Evolutionary conservation across 495 filamentous ascomycete genomes (phyloP), one percentile per base, ranked within the genome.

Genomic region (Patellaria atrata): DNA sequence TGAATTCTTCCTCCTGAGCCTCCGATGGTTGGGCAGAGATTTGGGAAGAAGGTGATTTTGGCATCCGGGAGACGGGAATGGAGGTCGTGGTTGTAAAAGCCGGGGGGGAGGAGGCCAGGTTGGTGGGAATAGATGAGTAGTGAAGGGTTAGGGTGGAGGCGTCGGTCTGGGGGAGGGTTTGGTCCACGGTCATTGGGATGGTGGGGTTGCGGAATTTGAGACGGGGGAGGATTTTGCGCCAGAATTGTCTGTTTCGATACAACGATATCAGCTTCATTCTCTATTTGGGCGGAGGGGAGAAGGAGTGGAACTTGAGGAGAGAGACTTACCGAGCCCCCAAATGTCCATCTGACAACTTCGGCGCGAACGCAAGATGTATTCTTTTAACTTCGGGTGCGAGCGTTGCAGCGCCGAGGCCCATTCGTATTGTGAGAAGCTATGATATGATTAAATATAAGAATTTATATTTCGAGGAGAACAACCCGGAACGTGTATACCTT

Each of bases 181-280:
- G 77, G 47, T 71, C 71, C 34, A 96, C 73, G 22, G 79, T 75
- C 74, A 96, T 87, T 11, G 71, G 68, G 11, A 96, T 53, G 5
- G 70, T 62, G 0, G 89, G 89, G 53, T 97, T 97, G 64, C 89
- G 79, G 63, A 77, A 96, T 65, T 97, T 93, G 16, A 97, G 63
- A 43, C 82, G 71, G 1, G 81, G 80, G 21, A 97, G 74, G 47
- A 71, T 78, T 23, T 72, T 58, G 30, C 70, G 73, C 85, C 83
- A 94, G 67, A 97, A 92, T 64, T 83, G 82, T 38, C 79, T 82
- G 31, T 20, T 18, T 36, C 17, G 22, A n/a, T 3, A 41, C 5
- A 20, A 22, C 1, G 2, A 21, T 21, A 16, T 21, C 25, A 27
- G 36, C 16, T 12, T 3, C 16, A 6, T 18, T 38, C 34, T 8